These are phyloP conservation scores for Ascochyta clinopodiicola DNA, from an alignment of 2,329 filamentous ascomycete species.

Conservation along the genomic window DNA sequence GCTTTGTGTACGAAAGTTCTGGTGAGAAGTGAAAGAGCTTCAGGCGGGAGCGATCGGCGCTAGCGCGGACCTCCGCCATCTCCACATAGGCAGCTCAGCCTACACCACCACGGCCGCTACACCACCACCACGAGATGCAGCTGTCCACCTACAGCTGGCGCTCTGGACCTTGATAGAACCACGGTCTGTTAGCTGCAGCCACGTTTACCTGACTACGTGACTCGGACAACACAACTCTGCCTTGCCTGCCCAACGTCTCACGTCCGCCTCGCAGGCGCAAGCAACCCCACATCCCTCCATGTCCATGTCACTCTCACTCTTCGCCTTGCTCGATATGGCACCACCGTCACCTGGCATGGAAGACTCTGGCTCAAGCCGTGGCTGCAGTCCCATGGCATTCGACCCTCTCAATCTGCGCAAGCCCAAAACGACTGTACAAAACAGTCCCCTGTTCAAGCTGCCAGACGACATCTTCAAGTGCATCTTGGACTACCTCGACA, in stretches of 20 bases:
- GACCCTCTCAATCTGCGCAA: slow-evolving; percentile 26
- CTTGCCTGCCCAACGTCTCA: neutral
- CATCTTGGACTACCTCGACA: slow-evolving; percentile 44
- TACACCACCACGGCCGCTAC: neutral
- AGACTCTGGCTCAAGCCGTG: slow-evolving; percentile 30
- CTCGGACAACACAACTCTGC: neutral
- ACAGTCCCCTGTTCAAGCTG: slow-evolving; percentile 39
- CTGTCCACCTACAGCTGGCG: neutral
- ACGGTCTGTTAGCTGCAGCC: neutral
- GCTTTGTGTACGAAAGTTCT: slow-evolving; percentile 3
- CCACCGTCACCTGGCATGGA: slow-evolving; percentile 25
- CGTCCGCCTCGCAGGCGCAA: slow-evolving; percentile 5
- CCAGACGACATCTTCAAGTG: slow-evolving; percentile 48
- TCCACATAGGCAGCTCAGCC: slow-evolving; percentile 1
- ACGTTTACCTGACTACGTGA: neutral
- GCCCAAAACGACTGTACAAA: slow-evolving; percentile 23
- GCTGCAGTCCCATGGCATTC: slow-evolving; percentile 31
- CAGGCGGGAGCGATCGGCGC: slow-evolving; percentile 6
- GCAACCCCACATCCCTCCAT: neutral
- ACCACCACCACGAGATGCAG: neutral
- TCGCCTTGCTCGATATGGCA: slow-evolving; percentile 31
- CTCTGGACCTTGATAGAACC: neutral
- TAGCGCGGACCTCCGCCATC: slow-evolving; percentile 10
- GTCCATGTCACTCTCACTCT: slow-evolving; percentile 23
- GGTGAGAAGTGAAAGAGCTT: slow-evolving; percentile 26